Evolutionary conservation across 441 rosid genomes (phyloP), one percentile per base, ranked within the genome.

Genomic region (Populus hybrid): DNA sequence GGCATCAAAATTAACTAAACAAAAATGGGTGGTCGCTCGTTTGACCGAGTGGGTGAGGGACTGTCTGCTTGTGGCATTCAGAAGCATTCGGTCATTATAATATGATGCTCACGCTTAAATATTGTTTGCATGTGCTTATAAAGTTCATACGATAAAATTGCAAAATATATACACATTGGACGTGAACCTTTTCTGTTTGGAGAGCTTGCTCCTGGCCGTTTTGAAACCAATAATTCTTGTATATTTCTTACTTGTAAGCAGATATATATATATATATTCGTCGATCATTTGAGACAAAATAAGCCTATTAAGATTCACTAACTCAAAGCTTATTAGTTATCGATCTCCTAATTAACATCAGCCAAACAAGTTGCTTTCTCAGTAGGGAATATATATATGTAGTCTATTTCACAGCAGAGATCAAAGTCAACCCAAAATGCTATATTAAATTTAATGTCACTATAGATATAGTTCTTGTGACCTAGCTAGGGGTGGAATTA

Each of bases 121-220:
- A 28, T 65, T 72, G 67, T 38, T 70, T 70, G 69, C 24, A 23
- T 40, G n/a, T 26, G 40, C 64, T 18, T 40, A 28, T 42, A 40
- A 35, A 12, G 54, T 12, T 46, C 54, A 12, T 46, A 12, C 18
- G 18, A 46, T 46, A 46, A 46, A 12, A 46, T 46, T 46, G 14
- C 54, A 46, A 14, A 46, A 46, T 4, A 46, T 46, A 14, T 12
- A 46, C 3, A 14, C 54, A 4, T 46, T 46, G 54, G 54, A 46
- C 18, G 54, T 21, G 57, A 67, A 54, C 66, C 24, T 20, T 54
- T 67, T 67, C n/a, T 67, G 46, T 67, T 72, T 72, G 76, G 73
- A 72, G 11, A 32, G n/a, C 70, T 35, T 77, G 70, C 42, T 10
- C 40, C 21, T 71, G 54, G 75, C 66, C 11, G 26, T 30, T 66